Evolutionary conservation across 169 alveolate species (phyloP), one percentile per base, ranked within the genome.

Genomic region (Eimeria necatrix): DNA sequence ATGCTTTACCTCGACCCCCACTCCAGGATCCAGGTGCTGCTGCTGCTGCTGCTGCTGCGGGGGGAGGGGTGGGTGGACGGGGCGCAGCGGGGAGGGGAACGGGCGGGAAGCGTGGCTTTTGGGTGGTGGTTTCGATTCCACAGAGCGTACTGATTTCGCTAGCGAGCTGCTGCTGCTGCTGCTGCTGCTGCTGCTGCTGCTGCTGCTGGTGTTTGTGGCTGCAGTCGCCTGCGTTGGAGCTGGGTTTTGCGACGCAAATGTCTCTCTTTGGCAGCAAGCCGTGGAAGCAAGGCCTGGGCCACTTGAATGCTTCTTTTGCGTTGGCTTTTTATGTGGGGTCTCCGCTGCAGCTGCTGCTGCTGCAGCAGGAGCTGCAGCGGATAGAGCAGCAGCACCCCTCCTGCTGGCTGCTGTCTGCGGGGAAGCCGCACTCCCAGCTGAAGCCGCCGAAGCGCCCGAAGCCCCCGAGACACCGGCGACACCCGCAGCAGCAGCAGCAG

Each of bases 1-100:
- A 93, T 93, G 78, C 89, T 93, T 9, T 93, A 81, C 41, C 85
- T 93, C 56, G 95, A 93, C 46, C 95, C 95, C 20, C 95, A 93
- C 49, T 24, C 93, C 20, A 51, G 89, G 32, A 93, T 83, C 8
- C 95, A 93, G 93, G 95, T 93, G 61, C 18, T n/a, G 85, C 85
- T 74, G 49, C 14, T 74, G 24, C 85, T 74, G 85, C 49, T 74
- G 85, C 85, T 22, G 88, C 16, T 8, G 70, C 48, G 49, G 88
- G 88, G 20, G 64, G 60, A 8, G 88, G 68, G 18, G 18, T 7
- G 16, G 84, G n/a, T 12, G 84, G 56, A 4, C 52, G 84, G 16
- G 84, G 84, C 6, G 32, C 51, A 4, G 41, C 51, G 6, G 84
- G n/a, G n/a, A n/a, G 56, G 48, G 84, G 52, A 52, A 4, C 16